Evolutionary conservation across 1,284 basidiomycete species (phyloP), one percentile per base, ranked within the genome.

Genomic region (Spongispora temasekensis): DNA sequence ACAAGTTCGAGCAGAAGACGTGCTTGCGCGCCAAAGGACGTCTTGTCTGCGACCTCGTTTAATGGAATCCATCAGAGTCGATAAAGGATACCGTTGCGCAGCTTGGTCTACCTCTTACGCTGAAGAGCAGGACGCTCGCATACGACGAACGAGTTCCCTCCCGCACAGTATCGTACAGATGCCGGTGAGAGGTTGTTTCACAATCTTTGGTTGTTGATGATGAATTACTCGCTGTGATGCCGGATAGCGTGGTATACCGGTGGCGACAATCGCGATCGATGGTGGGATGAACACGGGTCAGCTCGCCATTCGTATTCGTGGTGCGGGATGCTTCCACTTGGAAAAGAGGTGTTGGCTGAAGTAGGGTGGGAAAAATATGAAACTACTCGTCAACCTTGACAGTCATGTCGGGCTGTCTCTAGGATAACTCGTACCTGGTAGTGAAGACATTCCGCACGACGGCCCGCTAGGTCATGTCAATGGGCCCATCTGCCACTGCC

Each of bases 161-260:
- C n/a, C n/a, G 66, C 90, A 98, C 75, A 96, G 93, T 72, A 99
- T 99, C 68, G 94, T 99, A 13, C 97, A 99, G 79, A 99, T 99
- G 97, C 97, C 97, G 19, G 94, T 95, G 70, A 69, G 44, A 27
- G 10, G 32, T 10, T 15, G 21, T 15, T 34, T n/a, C n/a, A n/a
- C n/a, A n/a, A n/a, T n/a, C n/a, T n/a, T n/a, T n/a, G n/a, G n/a
- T n/a, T n/a, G n/a, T n/a, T n/a, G 27, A 30, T 51, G n/a, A 19
- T 4, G 6, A 7, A 10, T 17, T 48, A 23, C 56, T 68, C 23
- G 54, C 31, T 59, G 25, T 34, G 28, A 60, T 40, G 17, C 23
- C 15, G 9, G 8, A 21, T 68, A 96, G 92, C 87, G 97, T 52
- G 97, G 97, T 27, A 93, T 99, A 62, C 97, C 97, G 3, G 95